Evolutionary conservation across 371 early-diverging fungal genomes (phyloP), one percentile per base, ranked within the genome.

Genomic region (Mucor racemosus): DNA sequence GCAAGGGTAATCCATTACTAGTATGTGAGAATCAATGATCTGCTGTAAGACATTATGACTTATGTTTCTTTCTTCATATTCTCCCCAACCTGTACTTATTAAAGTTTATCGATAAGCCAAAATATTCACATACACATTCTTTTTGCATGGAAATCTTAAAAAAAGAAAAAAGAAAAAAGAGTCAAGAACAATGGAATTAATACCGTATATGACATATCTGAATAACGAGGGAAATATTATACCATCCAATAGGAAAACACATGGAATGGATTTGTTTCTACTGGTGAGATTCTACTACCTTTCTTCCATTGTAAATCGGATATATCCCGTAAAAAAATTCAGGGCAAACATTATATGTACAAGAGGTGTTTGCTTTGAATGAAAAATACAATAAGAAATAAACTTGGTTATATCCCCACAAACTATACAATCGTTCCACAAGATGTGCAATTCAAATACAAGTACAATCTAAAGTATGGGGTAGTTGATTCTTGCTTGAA

Each of bases 221-320:
- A 44, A 44, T 44, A 44, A 44, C 44, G 44, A 44, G 44, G 44
- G 44, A 44, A 44, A 44, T 14, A 44, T 17, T 17, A 44, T 44
- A 44, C 44, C 44, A 44, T 44, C 44, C 44, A 44, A 44, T 44
- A 44, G 44, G 44, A 44, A 44, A 44, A 7, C 44, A 44, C n/a
- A 44, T 44, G 17, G n/a, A n/a, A n/a, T 17, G 44, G 44, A 44
- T 44, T 6, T 44, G 44, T 44, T 44, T n/a, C n/a, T 44, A 44
- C 44, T 44, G 44, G 44, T 7, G 17, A n/a, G 17, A 17, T 5
- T n/a, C 17, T 44, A 17, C 44, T 44, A n/a, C 4, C 3, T 44
- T 44, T 44, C 44, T 44, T 17, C 44, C 15, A 15, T 42, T 42
- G 44, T 7, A 44, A 17, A 14, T n/a, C 17, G 44, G 44, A 17